Conservation (phyloP, 2,329 filamentous ascomycete genomes). For the Epichloe hybrida region DNA sequence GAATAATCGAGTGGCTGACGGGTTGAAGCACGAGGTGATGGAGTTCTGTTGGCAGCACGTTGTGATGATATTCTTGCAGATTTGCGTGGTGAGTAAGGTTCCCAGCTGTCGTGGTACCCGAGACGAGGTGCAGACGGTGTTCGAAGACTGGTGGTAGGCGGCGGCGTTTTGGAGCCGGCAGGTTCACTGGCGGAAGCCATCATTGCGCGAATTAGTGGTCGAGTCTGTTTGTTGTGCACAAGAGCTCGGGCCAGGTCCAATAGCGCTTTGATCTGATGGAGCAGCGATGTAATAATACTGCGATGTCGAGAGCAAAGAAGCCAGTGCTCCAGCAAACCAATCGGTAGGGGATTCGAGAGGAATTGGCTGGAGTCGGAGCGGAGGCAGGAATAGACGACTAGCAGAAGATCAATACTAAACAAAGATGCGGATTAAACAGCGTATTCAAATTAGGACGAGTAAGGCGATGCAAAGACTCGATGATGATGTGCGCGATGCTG, state of each 20-base stretch:
- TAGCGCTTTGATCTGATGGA: neutral
- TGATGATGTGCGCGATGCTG: neutral
- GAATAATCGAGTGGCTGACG: constrained; percentile 20
- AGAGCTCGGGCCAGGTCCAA: neutral
- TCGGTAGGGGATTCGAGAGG: neutral
- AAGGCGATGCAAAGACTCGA: neutral
- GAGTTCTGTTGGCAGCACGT: constrained; percentile 37
- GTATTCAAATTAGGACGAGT: neutral
- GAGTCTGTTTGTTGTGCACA: neutral
- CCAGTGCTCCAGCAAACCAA: constrained; percentile 5
- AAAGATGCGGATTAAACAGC: constrained; percentile 1
- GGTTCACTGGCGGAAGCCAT: constrained; percentile 14
- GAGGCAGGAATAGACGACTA: neutral
- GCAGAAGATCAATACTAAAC: constrained; percentile 1
- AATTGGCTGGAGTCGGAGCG: neutral
- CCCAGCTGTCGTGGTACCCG: constrained; percentile 54
- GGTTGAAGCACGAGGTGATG: constrained; percentile 33
- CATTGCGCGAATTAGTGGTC: constrained; percentile 5
- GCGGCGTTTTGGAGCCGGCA: constrained; percentile 34
- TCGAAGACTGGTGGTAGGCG: constrained; percentile 42
- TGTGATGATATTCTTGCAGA: constrained; percentile 51
- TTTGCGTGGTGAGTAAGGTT: constrained; percentile 60
- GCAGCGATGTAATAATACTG: neutral
- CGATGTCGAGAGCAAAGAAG: constrained; percentile 9
- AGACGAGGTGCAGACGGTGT: constrained; percentile 57